A percentile compares a stretch with the other conserved stretches of the same genome.
phyloP scores from a whole-genome alignment of 495 filamentous ascomycete species.

The Aspergillus mulundensis region DNA sequence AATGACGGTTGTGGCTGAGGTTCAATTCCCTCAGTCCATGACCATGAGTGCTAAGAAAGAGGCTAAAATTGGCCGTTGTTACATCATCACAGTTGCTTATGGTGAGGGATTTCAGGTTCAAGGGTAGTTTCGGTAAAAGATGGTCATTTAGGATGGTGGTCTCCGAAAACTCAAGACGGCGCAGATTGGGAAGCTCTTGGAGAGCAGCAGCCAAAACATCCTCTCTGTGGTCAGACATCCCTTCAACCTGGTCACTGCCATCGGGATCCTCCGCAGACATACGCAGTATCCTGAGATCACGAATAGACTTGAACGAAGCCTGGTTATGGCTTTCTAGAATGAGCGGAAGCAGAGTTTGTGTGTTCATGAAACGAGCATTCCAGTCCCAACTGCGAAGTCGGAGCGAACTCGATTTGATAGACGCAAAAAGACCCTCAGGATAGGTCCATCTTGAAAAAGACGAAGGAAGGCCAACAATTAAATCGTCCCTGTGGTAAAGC shows the following conservation, averaged over 20 bases:
- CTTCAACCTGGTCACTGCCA: slow-evolving; percentile 10
- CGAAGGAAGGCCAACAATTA: slow-evolving; percentile 27
- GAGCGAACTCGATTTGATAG: slow-evolving; percentile 43
- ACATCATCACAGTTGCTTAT: slow-evolving; percentile 72
- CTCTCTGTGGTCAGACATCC: slow-evolving; percentile 30
- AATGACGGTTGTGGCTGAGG: slow-evolving; percentile 69
- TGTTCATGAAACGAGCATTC: slow-evolving; percentile 62
- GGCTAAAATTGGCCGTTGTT: slow-evolving; percentile 51
- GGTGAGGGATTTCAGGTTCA: slow-evolving; percentile 57
- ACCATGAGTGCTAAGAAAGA: slow-evolving; percentile 62
- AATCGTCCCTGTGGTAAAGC: slow-evolving; percentile 40
- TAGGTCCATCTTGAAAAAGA: slow-evolving; percentile 56
- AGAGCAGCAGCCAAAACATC: slow-evolving; percentile 54
- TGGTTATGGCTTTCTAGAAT: slow-evolving; percentile 53
- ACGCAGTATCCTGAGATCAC: slow-evolving; percentile 61
- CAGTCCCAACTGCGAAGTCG: slow-evolving; percentile 70
- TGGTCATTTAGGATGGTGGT: slow-evolving; percentile 58
- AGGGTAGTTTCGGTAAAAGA: slow-evolving; percentile 60
- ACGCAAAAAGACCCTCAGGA: slow-evolving; percentile 53
- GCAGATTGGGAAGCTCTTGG: slow-evolving; percentile 54
- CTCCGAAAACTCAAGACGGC: slow-evolving; percentile 62
- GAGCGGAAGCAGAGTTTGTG: slow-evolving; percentile 41
- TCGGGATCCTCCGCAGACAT: slow-evolving; percentile 43
- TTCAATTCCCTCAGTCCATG: slow-evolving; percentile 56
- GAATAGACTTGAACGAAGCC: slow-evolving; percentile 55